Conservation (phyloP, 345 rosid genomes). For the Salix suchowensis region DNA sequence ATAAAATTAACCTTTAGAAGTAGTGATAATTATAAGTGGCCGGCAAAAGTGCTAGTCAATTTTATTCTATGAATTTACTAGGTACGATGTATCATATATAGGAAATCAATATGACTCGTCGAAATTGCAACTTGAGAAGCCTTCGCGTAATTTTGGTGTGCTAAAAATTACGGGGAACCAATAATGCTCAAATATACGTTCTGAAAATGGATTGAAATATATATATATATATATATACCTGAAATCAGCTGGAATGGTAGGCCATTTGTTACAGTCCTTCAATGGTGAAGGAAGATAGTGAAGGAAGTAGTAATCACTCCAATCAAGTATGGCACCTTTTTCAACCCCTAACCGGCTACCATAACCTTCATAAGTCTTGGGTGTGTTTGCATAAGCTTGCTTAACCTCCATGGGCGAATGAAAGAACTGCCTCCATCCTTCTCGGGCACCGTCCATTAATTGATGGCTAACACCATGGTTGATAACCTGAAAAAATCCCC, state of each 20-base stretch:
- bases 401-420: conserved; percentile 63
- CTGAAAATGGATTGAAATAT: not conserved
- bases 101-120: not conserved
- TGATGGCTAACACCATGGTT: conserved; percentile 71
- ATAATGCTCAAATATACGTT: not conserved
- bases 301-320: conserved; percentile 90
- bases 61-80: not conserved
- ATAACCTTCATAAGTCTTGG: conserved; percentile 84
- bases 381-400: conserved; percentile 61
- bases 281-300: conserved; percentile 55
- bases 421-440: conserved; percentile 73
- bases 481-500: conserved; percentile 91
- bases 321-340: conserved; percentile 86
- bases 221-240: conserved; percentile 39
- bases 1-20: not conserved
- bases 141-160: not conserved
- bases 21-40: not conserved
- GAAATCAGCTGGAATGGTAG: conserved; percentile 52
- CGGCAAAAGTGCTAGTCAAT: not conserved
- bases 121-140: not conserved
- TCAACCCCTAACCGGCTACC: conserved; percentile 83
- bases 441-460: conserved; percentile 59
- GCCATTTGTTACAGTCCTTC: conserved; percentile 80
- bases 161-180: not conserved
- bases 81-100: conserved; percentile 11